Evolutionary conservation across 257 asterid species (phyloP), one percentile per base, ranked within the genome.

Genomic region (Dorcoceras hygrometricum): DNA sequence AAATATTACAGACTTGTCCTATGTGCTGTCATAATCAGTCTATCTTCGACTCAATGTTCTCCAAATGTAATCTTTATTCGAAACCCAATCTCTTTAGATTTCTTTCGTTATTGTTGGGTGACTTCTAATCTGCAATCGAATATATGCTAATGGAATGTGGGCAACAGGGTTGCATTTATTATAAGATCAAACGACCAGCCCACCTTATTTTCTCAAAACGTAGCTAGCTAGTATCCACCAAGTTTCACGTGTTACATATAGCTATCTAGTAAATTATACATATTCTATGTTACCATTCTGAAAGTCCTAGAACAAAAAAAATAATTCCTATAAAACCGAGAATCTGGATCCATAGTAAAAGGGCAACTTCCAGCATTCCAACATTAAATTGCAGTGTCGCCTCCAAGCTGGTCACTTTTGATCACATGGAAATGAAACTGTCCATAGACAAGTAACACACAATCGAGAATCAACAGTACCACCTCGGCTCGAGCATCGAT

Each of bases 371-470:
- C 59, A 58, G 61, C 59, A 36, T 29, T 68, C 82, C 88, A 76
- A 77, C 89, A 83, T 78, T 66, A 78, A 43, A 54, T 74, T 57
- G 66, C 65, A 67, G 76, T 85, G 91, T 72, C 82, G 81, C 88
- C 91, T 75, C 78, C 65, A 78, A 69, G 72, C 76, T 71, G 54
- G 69, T 72, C 80, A 82, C 72, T 75, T 69, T 46, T 74, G 70
- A 66, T 75, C 85, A 76, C 73, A 72, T 75, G 77, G 53, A 29
- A 46, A 72, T 60, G 55, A 63, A 62, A 64, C 71, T 55, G 28
- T 73, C 69, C 67, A 75, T 28, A 67, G 76, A 57, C 43, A 77
- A 61, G 60, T 27, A 59, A 57, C 31, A 54, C 60, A 32, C 59
- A 48, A 23, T 12, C 29, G 23, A 60, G 34, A 46, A 62, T 25